Evolutionary conservation across 495 filamentous ascomycete genomes (phyloP).

Genomic region (Neohortaea acidophila): DNA sequence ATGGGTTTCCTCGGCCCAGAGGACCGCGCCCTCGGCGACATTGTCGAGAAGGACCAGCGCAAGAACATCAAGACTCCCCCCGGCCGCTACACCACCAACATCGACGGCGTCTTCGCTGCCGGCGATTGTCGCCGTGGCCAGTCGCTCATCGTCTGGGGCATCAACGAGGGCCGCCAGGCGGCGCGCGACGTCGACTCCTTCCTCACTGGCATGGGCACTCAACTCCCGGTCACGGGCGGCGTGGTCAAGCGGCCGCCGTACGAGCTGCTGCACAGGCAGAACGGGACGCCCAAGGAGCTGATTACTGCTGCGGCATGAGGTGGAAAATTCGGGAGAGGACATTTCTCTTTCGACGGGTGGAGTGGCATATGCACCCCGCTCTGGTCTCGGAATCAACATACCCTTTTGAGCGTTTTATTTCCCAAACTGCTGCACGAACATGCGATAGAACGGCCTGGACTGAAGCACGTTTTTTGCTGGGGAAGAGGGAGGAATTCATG

Average conservation of each 20-base stretch:
- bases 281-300: conserved; percentile 20
- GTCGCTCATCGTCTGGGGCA: conserved; percentile 97
- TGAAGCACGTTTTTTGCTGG: too few species aligned
- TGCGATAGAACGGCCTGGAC: too few species aligned
- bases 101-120: conserved; percentile 83
- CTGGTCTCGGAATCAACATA: too few species aligned
- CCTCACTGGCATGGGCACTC: conserved; percentile 60
- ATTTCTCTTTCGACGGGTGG: too few species aligned
- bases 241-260: conserved; percentile 74
- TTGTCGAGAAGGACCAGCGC: conserved; percentile 79
- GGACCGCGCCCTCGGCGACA: conserved; percentile 68
- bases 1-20: conserved; percentile 99
- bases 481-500: too few species aligned
- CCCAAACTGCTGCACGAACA: too few species aligned
- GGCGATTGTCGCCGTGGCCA: conserved; percentile 95
- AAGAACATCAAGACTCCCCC: conserved; percentile 97
- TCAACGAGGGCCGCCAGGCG: conserved; percentile 92
- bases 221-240: conserved; percentile 82
- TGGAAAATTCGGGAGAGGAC: too few species aligned
- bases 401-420: too few species aligned
- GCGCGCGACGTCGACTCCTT: conserved; percentile 89
- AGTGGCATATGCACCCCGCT: too few species aligned
- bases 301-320: conserved; percentile 24
- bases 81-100: conserved; percentile 77
- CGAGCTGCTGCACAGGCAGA: conserved; percentile 30